phyloP scores from a whole-genome alignment of 1,284 basidiomycete genomes.

The Ustilago nuda region DNA sequence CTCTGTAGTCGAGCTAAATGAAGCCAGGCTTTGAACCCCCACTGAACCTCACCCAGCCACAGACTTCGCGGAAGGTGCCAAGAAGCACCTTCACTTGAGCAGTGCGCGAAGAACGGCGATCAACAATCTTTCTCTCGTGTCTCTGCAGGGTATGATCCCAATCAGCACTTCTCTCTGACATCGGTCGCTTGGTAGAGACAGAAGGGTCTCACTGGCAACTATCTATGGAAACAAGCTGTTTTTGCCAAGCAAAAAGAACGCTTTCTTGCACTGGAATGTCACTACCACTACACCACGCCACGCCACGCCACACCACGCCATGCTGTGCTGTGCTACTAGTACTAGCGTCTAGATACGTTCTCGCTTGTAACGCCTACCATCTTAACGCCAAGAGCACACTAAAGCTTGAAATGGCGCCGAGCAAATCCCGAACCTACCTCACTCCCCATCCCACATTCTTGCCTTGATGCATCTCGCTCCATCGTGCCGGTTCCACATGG shows the following conservation, averaged over 20 bases:
- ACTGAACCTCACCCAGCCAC: background rate
- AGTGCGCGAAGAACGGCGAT: background rate
- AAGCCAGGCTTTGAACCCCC: background rate
- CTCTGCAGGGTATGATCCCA: background rate
- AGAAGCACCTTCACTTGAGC: background rate
- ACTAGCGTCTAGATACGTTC: background rate
- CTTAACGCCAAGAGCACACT: constrained; percentile 1
- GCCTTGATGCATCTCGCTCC: background rate
- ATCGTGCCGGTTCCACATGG: background rate
- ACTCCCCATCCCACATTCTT: background rate
- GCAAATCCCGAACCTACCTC: background rate
- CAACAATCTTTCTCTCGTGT: background rate
- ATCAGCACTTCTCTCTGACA: background rate
- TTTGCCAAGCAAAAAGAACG: constrained; percentile 10
- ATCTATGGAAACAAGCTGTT: background rate
- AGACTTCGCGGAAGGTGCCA: background rate
- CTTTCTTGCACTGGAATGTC: constrained; percentile 26
- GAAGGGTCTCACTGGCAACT: background rate
- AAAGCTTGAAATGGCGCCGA: background rate
- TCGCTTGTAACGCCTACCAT: background rate
- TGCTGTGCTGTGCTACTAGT: too few relatives aligned
- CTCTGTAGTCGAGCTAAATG: background rate
- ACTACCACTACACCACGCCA: background rate
- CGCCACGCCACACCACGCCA: background rate
- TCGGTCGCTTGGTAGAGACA: constrained; percentile 3